These are phyloP conservation scores for Podospora bellae-mahoneyi DNA, from an alignment of 495 filamentous ascomycete species.

Conservation along the genomic window DNA sequence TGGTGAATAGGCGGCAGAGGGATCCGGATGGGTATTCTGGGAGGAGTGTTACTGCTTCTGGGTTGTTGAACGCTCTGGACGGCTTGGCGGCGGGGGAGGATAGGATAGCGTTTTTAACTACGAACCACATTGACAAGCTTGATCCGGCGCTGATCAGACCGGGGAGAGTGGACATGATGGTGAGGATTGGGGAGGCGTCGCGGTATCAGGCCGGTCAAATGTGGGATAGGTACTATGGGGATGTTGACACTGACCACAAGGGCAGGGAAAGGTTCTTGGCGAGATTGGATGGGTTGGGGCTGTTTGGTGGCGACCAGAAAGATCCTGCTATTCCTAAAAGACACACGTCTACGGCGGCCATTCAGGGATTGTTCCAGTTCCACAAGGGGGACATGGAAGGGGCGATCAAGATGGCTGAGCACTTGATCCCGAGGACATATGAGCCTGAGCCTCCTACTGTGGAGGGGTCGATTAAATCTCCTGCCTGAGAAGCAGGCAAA, in stretches of 20 bases:
- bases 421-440: constrained; percentile 54
- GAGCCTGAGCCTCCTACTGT: constrained; percentile 38
- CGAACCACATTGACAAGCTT: constrained; percentile 85
- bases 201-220: constrained; percentile 78
- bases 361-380: constrained; percentile 91
- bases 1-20: constrained; percentile 71
- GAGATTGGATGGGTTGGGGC: constrained; percentile 46
- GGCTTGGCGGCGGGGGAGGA: constrained; percentile 95
- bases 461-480: constrained; percentile 32
- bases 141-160: constrained; percentile 88
- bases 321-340: constrained; percentile 44
- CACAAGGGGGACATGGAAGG: constrained; percentile 88
- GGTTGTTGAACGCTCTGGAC: constrained; percentile 87
- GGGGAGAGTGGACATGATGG: constrained; percentile 89
- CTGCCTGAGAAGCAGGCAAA: constrained; percentile 18
- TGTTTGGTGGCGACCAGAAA: constrained; percentile 40
- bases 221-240: constrained; percentile 93
- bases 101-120: constrained; percentile 88
- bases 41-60: constrained; percentile 92
- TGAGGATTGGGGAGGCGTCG: constrained; percentile 83
- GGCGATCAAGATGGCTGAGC: constrained; percentile 75
- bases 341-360: constrained; percentile 76
- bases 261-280: constrained; percentile 53
- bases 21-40: constrained; percentile 85
- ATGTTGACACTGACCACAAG: constrained; percentile 62